These are phyloP conservation scores for Suhomyces kunorum DNA, from an alignment of 1,139 yeast species.

Conservation along the genomic window DNA sequence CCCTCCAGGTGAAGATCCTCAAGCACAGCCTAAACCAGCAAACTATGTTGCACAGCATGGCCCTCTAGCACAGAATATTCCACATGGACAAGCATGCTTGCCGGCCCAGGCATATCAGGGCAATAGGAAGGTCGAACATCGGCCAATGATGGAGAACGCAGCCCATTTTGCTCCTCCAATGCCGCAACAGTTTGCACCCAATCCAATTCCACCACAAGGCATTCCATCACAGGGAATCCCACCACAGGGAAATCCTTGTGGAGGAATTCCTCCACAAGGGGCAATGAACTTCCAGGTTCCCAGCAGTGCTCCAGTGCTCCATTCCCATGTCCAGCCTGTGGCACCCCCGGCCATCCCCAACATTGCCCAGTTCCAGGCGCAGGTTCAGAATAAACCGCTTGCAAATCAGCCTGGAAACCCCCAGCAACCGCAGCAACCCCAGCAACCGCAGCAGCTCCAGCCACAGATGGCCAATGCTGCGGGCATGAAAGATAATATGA, in stretches of 20 bases:
- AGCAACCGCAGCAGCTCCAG: neutral
- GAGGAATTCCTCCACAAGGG: neutral
- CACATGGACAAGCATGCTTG: neutral
- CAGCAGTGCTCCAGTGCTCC: neutral
- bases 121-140: neutral
- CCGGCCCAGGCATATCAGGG: neutral
- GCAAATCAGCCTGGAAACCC: neutral
- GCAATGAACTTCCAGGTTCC: neutral
- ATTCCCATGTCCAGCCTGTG: neutral
- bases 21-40: neutral
- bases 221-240: too few species aligned
- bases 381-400: neutral
- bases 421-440: neutral
- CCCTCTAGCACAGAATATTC: neutral
- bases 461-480: too few species aligned
- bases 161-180: too few species aligned
- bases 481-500: too few species aligned
- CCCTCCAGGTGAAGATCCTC: neutral
- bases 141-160: neutral
- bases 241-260: too few species aligned
- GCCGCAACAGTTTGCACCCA: constrained; percentile 1
- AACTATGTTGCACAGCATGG: neutral
- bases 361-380: neutral
- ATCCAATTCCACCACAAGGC: too few species aligned
- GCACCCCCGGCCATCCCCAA: neutral